phyloP scores from a whole-genome alignment of 2,329 filamentous ascomycete genomes.

The Conoideocrella luteorostrata region DNA sequence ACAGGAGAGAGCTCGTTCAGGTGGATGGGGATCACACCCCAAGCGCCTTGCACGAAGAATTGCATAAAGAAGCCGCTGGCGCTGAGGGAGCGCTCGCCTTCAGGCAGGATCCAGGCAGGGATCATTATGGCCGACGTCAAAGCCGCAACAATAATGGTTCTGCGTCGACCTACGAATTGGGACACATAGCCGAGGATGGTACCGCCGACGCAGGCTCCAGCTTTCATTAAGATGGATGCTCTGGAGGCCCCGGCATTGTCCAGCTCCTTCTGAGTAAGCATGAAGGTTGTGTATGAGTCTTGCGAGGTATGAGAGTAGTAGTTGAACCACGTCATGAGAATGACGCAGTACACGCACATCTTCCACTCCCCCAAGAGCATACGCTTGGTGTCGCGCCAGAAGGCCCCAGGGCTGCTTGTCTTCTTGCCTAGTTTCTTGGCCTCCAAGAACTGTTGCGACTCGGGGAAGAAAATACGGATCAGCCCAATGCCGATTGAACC shows the following conservation, averaged over 20 bases:
- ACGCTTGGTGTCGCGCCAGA: constrained; percentile 61
- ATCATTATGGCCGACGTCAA: constrained; percentile 56
- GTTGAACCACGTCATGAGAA: constrained; percentile 74
- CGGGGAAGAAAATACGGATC: constrained; percentile 61
- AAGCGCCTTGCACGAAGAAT: constrained; percentile 60
- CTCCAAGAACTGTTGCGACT: constrained; percentile 69
- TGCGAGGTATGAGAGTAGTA: constrained; percentile 74
- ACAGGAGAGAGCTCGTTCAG: constrained; percentile 67
- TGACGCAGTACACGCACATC: constrained; percentile 69
- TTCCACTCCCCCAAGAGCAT: constrained; percentile 69
- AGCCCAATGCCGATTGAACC: constrained; percentile 64
- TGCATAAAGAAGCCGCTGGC: constrained; percentile 64
- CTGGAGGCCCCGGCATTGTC: constrained; percentile 56
- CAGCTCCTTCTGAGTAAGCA: constrained; percentile 66
- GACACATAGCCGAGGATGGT: constrained; percentile 68
- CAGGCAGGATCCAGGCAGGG: constrained; percentile 64
- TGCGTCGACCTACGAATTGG: constrained; percentile 68
- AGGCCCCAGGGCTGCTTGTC: constrained; percentile 39
- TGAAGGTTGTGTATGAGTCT: constrained; percentile 77
- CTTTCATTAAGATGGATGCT: constrained; percentile 78
- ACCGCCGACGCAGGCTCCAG: constrained; percentile 67
- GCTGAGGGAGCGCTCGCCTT: constrained; percentile 52
- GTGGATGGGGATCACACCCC: constrained; percentile 65
- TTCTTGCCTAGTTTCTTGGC: constrained; percentile 56
- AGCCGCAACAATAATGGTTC: constrained; percentile 56